Evolutionary conservation across 2,329 filamentous ascomycete species (phyloP).

Genomic region (Rachicladosporium sp.): DNA sequence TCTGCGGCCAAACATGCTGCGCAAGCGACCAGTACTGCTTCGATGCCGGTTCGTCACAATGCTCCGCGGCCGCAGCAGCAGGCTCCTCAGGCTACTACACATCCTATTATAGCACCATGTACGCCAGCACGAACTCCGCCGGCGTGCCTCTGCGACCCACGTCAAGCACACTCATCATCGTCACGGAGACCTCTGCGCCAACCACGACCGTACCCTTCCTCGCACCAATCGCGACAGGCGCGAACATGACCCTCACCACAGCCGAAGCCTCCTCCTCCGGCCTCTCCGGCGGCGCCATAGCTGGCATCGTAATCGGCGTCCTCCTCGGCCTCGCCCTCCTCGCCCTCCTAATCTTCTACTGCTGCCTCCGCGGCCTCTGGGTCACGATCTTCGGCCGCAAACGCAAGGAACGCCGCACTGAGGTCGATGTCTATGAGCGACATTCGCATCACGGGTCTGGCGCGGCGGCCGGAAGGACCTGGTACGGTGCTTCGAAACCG

Average conservation of each 20-base stretch:
- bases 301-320: constrained; percentile 66
- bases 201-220: constrained; percentile 38
- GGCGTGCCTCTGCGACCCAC: constrained; percentile 40
- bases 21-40: constrained; percentile 57
- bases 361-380: constrained; percentile 44
- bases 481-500: constrained; percentile 32
- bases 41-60: constrained; percentile 38
- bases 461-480: constrained; percentile 31
- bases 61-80: constrained; percentile 41
- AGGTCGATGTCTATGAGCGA: constrained; percentile 51
- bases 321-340: constrained; percentile 56
- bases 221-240: constrained; percentile 42
- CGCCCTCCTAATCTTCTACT: constrained; percentile 62
- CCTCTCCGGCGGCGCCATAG: constrained; percentile 62
- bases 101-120: constrained; percentile 37
- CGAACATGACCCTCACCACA: constrained; percentile 27
- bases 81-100: constrained; percentile 36
- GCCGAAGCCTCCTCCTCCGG: constrained; percentile 18
- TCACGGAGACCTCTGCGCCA: constrained; percentile 33
- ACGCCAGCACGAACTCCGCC: constrained; percentile 36
- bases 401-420: constrained; percentile 37
- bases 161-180: constrained; percentile 43
- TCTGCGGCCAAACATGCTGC: constrained; percentile 61
- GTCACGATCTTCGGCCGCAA: constrained; percentile 46
- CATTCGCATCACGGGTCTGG: constrained; percentile 45